Base-by-base conservation (phyloP, 2,329 filamentous ascomycete species). In the Trichoderma breve region DNA sequence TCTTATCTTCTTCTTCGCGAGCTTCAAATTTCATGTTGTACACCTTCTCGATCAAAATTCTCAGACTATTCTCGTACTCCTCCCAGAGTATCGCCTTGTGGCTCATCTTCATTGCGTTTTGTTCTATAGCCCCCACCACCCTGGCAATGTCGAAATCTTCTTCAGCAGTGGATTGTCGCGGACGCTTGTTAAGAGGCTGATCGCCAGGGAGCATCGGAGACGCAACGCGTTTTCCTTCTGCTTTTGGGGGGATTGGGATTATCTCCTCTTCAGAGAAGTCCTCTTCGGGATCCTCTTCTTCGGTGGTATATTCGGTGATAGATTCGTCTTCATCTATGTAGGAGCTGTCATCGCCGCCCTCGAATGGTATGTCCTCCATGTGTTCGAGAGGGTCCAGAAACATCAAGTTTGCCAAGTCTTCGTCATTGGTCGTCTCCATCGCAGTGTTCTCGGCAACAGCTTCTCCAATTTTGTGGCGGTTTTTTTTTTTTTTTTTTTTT, bases 21-120 rank as follows among this genome's bases (percentile, higher is more conserved):
- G 43, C n/a, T 21, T 51, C 43, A 5, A 12, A 0, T 3, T 51
- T 9, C n/a, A 21, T 21, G 43, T 0, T 0, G 7, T 2, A 2
- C 18, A 51, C n/a, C 7, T 12, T 51, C 3, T 51, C 1, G 43
- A 12, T 0, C 9, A 11, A 4, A 51, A 6, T 0, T 21, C 9
- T 0, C 43, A 51, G 43, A 51, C 9, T 3, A 3, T 3, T 51
- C 8, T 51, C n/a, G 9, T 6, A 4, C 2, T 51, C 12, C 9
- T 6, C n/a, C 2, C n/a, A 51, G 2, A 2, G n/a, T 12, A 9
- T 5, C 18, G n/a, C 43, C n/a, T 51, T 51, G 18, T 51, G 18
- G 4, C n/a, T 21, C n/a, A 9, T 12, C n/a, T n/a, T n/a, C n/a
- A n/a, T n/a, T n/a, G n/a, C n/a, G n/a, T n/a, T n/a, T n/a, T n/a